Base-by-base conservation (phyloP, 306 rosid genomes). In the Bauhinia variegata region DNA sequence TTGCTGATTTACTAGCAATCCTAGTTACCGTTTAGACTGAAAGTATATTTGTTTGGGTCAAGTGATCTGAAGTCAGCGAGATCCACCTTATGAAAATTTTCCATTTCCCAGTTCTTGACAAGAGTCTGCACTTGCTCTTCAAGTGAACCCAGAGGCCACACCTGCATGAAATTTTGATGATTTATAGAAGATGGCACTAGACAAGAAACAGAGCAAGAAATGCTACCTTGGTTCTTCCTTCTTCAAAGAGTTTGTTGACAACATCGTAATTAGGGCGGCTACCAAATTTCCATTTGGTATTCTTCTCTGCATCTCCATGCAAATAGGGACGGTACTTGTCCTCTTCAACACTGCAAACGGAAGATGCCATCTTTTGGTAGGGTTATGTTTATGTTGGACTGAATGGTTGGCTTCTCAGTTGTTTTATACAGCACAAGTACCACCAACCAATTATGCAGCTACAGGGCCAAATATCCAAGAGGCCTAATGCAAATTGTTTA, bases 161-260 rank as follows among this genome's bases (percentile, higher is more conserved):
- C 75, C 92, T 61, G 16, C 34, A 67, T 17, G 15, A 16, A 47
- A 34, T 23, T 23, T 23, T 23, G 2, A 23, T 23, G 2, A 23
- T 23, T 23, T 23, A 23, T 23, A 23, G 2, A 23, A 23, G 28
- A 23, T 23, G 28, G 28, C 28, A 23, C 28, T 23, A 2, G 28
- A 23, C 28, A n/a, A n/a, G n/a, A n/a, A n/a, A n/a, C n/a, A n/a
- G n/a, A n/a, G n/a, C n/a, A n/a, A n/a, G n/a, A n/a, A n/a, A n/a
- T n/a, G n/a, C n/a, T n/a, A n/a, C 88, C 83, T 84, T 87, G 50
- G 88, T 87, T 80, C 80, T 80, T 72, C 86, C 95, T 37, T 81
- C 69, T 64, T 83, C 87, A 39, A 85, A 88, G 28, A 88, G 86
- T 60, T 79, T 83, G 79, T 88, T 81, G 42, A 77, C 92, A 54